phyloP scores from a whole-genome alignment of 2,329 filamentous ascomycete species.

The Alternaria consortialis region DNA sequence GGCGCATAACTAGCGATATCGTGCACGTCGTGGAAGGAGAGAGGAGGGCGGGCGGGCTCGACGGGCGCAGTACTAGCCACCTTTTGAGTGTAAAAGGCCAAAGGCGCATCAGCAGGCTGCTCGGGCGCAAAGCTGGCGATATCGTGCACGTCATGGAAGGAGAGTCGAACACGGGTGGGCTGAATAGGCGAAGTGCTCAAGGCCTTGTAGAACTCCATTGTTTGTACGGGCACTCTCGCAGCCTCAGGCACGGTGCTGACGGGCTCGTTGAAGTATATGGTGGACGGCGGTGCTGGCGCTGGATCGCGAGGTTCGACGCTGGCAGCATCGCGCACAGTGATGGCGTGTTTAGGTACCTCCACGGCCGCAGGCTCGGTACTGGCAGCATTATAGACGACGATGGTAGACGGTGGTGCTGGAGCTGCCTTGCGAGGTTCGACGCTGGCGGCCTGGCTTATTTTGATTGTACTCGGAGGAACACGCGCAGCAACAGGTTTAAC shows the following conservation, averaged over 20 bases:
- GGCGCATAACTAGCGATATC: neutral
- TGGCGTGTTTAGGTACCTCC: neutral
- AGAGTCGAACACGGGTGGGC: neutral
- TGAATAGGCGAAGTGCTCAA: conserved; percentile 4
- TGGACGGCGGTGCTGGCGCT: neutral
- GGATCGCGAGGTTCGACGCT: conserved; percentile 3
- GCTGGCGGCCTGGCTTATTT: neutral
- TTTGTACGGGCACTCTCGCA: neutral
- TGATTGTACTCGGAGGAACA: neutral
- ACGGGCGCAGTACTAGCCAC: neutral
- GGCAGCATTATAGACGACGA: neutral
- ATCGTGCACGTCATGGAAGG: neutral
- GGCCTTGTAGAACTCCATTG: neutral
- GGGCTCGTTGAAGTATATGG: neutral
- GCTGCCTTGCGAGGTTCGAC: neutral
- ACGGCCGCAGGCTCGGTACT: neutral
- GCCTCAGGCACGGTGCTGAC: neutral
- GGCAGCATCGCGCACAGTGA: neutral
- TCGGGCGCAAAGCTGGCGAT: neutral
- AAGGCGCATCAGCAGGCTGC: neutral
- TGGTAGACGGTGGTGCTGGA: neutral
- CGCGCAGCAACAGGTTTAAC: conserved; percentile 1
- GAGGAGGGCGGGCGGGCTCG: neutral
- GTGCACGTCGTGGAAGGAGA: neutral
- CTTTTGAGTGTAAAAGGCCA: neutral